These are phyloP conservation scores for Aspergillus puulaauensis DNA, from an alignment of 2,329 filamentous ascomycete genomes.

Conservation along the genomic window DNA sequence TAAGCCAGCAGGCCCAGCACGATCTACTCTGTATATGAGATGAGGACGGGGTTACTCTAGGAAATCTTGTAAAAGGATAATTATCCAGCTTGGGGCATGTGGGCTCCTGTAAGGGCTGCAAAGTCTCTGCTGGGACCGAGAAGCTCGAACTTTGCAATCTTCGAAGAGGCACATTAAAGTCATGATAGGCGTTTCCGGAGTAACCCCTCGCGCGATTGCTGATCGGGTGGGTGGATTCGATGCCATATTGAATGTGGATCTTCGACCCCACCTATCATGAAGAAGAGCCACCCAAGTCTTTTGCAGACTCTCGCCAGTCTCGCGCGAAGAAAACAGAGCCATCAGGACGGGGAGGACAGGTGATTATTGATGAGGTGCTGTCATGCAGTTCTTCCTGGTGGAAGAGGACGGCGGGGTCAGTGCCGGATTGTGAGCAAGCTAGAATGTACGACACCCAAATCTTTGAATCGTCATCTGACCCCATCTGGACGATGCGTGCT, in stretches of 20 bases:
- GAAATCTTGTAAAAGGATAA: constrained; percentile 5
- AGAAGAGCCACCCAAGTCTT: not conserved
- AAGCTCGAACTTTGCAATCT: not conserved
- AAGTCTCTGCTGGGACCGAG: not conserved
- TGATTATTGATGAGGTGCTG: no score
- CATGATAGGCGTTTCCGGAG: constrained; percentile 22
- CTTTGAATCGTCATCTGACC: constrained; percentile 16
- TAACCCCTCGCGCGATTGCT: constrained; percentile 13
- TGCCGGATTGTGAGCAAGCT: no score
- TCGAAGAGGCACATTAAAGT: constrained; percentile 5
- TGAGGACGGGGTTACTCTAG: not conserved
- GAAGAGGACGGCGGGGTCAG: no score
- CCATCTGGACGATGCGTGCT: not conserved
- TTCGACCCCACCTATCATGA: not conserved
- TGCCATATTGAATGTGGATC: not conserved
- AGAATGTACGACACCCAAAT: no score
- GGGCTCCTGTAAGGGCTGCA: not conserved
- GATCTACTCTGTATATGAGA: not conserved
- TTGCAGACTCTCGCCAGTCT: not conserved
- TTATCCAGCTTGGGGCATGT: constrained; percentile 1
- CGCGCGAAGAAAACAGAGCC: no score
- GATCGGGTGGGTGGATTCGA: constrained; percentile 7
- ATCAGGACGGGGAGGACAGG: no score
- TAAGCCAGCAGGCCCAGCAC: not conserved
- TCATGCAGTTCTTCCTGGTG: no score